These are phyloP conservation scores for Oenanthe javanica DNA, from an alignment of 140 eudicot species.

Conservation along the genomic window DNA sequence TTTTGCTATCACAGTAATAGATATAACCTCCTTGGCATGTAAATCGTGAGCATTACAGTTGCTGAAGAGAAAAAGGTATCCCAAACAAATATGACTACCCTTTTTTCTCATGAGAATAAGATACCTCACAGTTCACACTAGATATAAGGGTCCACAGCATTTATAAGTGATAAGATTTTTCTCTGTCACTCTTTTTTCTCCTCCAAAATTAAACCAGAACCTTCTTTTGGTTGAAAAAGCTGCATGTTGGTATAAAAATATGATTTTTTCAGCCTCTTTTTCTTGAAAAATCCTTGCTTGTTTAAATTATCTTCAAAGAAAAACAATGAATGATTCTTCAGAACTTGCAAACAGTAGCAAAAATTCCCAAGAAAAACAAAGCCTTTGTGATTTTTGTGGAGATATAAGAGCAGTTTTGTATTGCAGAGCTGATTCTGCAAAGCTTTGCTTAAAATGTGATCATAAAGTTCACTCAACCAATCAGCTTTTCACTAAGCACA, in stretches of 20 bases:
- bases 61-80: neutral
- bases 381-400: slow-evolving; percentile 67
- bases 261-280: neutral
- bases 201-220: neutral
- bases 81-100: neutral
- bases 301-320: neutral
- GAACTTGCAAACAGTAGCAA: neutral
- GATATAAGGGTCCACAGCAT: slow-evolving; percentile 4
- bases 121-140: slow-evolving; percentile 5
- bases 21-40: neutral
- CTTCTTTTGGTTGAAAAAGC: neutral
- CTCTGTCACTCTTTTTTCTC: neutral
- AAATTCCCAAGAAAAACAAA: slow-evolving; percentile 9
- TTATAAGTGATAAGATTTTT: slow-evolving; percentile 8
- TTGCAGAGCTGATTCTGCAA: slow-evolving; percentile 87
- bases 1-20: neutral
- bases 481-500: slow-evolving; percentile 70
- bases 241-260: neutral
- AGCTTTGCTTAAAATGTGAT: slow-evolving; percentile 71
- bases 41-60: slow-evolving; percentile 5
- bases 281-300: neutral
- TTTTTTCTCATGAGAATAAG: slow-evolving; percentile 1
- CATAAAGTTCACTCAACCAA: slow-evolving; percentile 76
- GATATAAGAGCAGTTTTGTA: slow-evolving; percentile 49
- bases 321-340: slow-evolving; percentile 13